A percentile compares a stretch with the other conserved stretches of the same genome.
Evolutionary conservation across 148 eudicot genomes (phyloP).

Genomic region (Persicaria tinctoria): DNA sequence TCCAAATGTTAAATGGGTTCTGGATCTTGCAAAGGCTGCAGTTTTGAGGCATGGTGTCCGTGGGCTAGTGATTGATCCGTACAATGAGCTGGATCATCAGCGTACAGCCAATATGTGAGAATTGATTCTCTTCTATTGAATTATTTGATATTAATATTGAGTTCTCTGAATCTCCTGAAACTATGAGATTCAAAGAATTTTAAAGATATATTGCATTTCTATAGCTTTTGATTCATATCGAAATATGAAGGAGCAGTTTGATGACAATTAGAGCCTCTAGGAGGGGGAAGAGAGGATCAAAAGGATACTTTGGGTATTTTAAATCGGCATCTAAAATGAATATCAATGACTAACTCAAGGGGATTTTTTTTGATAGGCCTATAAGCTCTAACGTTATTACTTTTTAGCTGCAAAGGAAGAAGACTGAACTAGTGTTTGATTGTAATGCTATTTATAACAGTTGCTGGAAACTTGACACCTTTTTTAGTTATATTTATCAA

Average conservation of each 20-base stretch:
- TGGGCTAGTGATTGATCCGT: conserved; percentile 96
- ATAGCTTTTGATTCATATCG: not conserved
- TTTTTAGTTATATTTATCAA: too few relatives aligned
- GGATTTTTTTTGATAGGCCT: not conserved
- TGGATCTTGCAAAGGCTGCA: conserved; percentile 78
- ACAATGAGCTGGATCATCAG: conserved; percentile 99
- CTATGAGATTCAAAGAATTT: not conserved
- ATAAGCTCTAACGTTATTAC: too few relatives aligned
- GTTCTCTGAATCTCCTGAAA: not conserved
- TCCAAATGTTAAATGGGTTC: conserved; percentile 85
- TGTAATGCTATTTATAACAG: too few relatives aligned
- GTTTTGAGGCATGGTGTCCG: conserved; percentile 89
- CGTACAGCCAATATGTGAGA: conserved; percentile 61
- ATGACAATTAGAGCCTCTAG: not conserved
- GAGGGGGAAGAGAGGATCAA: not conserved
- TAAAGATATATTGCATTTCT: not conserved
- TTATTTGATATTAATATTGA: not conserved
- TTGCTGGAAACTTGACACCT: too few relatives aligned
- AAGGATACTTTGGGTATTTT: not conserved
- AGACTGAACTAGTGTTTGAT: too few relatives aligned
- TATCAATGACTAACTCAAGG: not conserved
- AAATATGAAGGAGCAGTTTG: not conserved
- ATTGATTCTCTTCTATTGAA: not conserved
- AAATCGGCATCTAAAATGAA: not conserved
- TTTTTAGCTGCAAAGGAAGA: too few relatives aligned